These are phyloP conservation scores for Sphaceloma murrayae DNA, from an alignment of 2,329 filamentous ascomycete genomes.

Conservation along the genomic window DNA sequence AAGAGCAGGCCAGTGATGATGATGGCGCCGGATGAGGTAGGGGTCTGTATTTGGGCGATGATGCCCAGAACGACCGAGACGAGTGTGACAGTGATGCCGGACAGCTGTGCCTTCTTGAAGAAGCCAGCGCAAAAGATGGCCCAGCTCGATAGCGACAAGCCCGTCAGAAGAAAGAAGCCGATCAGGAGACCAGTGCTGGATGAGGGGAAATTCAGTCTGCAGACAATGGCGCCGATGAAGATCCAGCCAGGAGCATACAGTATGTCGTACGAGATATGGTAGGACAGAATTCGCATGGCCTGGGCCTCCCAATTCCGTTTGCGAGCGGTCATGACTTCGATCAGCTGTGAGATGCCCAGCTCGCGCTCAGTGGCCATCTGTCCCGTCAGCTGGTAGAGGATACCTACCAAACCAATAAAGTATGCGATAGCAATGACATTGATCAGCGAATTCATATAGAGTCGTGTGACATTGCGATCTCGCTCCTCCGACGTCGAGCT, in stretches of 20 bases:
- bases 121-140: constrained; percentile 73
- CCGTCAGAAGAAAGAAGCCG: constrained; percentile 62
- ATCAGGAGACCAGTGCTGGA: constrained; percentile 38
- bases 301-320: constrained; percentile 65
- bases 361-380: constrained; percentile 80
- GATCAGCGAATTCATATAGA: constrained; percentile 65
- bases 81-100: constrained; percentile 70
- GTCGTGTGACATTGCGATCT: constrained; percentile 52
- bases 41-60: constrained; percentile 64
- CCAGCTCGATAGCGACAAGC: constrained; percentile 67
- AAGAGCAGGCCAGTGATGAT: constrained; percentile 66
- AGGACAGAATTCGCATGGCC: constrained; percentile 64
- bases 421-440: constrained; percentile 70
- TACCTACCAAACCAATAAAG: constrained; percentile 67
- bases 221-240: constrained; percentile 60
- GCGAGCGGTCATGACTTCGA: constrained; percentile 87
- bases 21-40: constrained; percentile 54
- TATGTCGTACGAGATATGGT: constrained; percentile 69
- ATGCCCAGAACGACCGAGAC: constrained; percentile 67
- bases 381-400: constrained; percentile 80
- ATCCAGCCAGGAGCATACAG: constrained; percentile 79
- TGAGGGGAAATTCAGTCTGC: constrained; percentile 45
- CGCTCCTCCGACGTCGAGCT: constrained; percentile 59
- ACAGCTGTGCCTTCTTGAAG: constrained; percentile 80
- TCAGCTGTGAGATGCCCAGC: constrained; percentile 73